Evolutionary conservation across 2,329 filamentous ascomycete species (phyloP).

Genomic region (Xylaria sp.): DNA sequence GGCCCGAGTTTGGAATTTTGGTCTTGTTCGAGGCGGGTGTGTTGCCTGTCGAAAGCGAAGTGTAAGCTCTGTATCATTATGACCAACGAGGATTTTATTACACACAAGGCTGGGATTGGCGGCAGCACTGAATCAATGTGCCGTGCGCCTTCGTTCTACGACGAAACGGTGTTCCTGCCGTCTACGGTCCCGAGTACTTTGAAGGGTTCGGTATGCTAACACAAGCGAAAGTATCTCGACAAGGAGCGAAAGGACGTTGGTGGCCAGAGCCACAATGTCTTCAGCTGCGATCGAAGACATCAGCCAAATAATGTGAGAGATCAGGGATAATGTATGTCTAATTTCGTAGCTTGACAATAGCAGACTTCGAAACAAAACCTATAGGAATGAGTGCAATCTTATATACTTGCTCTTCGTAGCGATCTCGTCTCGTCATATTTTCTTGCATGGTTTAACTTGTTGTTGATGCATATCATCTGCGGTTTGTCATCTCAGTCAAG

Average conservation of each 20-base stretch:
- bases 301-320: not conserved
- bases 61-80: constrained; percentile 2
- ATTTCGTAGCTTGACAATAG: not conserved
- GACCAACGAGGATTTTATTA: not conserved
- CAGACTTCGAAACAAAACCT: not conserved
- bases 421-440: not conserved
- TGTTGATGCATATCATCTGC: too few relatives aligned
- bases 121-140: not conserved
- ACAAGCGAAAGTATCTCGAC: constrained; percentile 29
- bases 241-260: constrained; percentile 26
- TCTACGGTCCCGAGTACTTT: not conserved
- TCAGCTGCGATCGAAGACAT: constrained; percentile 25
- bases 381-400: not conserved
- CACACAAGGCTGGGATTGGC: not conserved
- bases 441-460: too few relatives aligned
- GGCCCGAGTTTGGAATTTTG: too few relatives aligned
- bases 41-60: not conserved
- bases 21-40: not conserved
- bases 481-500: too few relatives aligned
- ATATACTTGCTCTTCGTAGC: not conserved
- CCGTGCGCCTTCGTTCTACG: constrained; percentile 1
- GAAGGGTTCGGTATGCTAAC: constrained; percentile 28
- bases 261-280: constrained; percentile 24
- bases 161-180: constrained; percentile 20
- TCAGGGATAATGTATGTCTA: not conserved